phyloP scores from a whole-genome alignment of 257 asterid genomes.

The Solanum raphanifolium region DNA sequence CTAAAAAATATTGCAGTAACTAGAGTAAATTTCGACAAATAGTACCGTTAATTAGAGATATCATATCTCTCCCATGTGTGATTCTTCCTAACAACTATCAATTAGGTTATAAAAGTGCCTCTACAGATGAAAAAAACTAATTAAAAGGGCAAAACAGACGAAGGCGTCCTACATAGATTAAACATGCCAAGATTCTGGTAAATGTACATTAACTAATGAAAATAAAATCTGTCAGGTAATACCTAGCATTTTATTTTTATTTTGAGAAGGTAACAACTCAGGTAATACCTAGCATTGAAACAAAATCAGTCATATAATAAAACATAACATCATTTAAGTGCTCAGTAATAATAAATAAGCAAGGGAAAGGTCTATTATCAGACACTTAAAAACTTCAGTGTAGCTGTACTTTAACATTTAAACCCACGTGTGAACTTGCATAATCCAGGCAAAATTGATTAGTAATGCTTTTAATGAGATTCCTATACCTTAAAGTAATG shows the following conservation, averaged over 20 bases:
- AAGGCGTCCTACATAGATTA: neutral
- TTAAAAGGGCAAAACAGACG: neutral
- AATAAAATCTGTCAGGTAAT: neutral
- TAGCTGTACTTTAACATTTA: neutral
- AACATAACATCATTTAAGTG: neutral
- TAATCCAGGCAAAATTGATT: neutral
- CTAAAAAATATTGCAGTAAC: neutral
- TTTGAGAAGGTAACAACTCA: neutral
- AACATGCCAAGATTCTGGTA: neutral
- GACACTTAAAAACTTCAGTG: neutral
- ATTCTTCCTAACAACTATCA: neutral
- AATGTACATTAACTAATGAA: neutral
- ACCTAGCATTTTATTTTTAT: neutral
- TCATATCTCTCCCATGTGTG: neutral
- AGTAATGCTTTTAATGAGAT: neutral
- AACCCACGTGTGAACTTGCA: neutral
- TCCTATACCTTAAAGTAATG: slow-evolving; percentile 88
- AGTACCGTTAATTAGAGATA: no score
- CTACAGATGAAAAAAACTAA: neutral
- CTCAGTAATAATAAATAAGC: neutral
- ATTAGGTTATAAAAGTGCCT: neutral
- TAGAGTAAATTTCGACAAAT: neutral
- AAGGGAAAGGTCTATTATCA: neutral
- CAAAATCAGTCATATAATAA: neutral
- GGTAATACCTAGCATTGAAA: neutral